Evolutionary conservation across 495 filamentous ascomycete species (phyloP), one percentile per base, ranked within the genome.

Genomic region (Lasiosphaeris hirsuta): DNA sequence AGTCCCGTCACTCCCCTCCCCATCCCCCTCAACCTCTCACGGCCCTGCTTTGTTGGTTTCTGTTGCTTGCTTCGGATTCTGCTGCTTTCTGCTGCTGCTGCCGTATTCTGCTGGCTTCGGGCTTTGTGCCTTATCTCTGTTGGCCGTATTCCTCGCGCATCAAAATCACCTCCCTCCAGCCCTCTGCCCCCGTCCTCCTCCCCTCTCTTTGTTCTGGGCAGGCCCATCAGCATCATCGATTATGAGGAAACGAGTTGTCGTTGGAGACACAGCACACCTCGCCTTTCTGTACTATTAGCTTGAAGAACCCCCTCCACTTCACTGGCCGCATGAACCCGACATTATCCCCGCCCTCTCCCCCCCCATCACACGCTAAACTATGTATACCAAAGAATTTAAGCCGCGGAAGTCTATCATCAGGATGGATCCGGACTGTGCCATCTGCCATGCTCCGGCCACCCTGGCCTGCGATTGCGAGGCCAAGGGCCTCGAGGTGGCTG

Each of bases 381-480:
- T 80, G 77, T 77, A 75, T 73, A 62, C 71, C 69, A 77, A 72
- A 70, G 72, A 79, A 49, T 59, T 64, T 48, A 66, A 74, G 61
- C 61, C 63, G 56, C 69, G 73, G 60, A 79, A 78, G 73, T 69
- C 76, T 59, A 62, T 78, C 68, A 72, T 80, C 69, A 79, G 69
- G 68, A 83, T 85, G 81, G 84, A 86, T 57, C 86, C 86, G 39
- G 85, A 87, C 72, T 89, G 86, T 72, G 85, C 85, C 43, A 86
- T 89, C 54, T 89, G 86, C 69, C 79, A 81, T 70, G 78, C 79
- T 63, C 84, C 86, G 48, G 81, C 84, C 42, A 72, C 79, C 37
- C 71, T 78, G 60, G 77, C 80, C 61, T 88, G 86, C 72, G 85
- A 85, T 57, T 88, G 85, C 72, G 86, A 89, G 75, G 79, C 81